phyloP scores from a whole-genome alignment of 352 stramenopile species.

The Phytophthora chlamydospora region DNA sequence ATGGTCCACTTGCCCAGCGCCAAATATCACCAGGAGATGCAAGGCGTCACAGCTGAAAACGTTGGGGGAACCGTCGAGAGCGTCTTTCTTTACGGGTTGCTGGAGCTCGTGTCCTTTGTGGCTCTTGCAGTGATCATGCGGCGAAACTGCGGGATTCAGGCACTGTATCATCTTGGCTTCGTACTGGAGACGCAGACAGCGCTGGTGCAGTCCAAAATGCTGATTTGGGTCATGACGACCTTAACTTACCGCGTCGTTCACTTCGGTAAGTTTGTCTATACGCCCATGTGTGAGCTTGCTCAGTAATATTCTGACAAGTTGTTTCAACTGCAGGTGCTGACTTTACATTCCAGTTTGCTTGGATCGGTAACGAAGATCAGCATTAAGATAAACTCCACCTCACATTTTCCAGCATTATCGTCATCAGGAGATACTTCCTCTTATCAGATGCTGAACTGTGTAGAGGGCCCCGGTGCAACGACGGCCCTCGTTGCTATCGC shows the following conservation, averaged over 20 bases:
- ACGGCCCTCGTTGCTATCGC: no score
- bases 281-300: no score
- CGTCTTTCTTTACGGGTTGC: conserved; percentile 13
- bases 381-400: no score
- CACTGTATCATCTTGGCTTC: conserved; percentile 24
- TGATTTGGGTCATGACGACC: conserved; percentile 16
- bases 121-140: conserved; percentile 1
- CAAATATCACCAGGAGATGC: conserved; percentile 28
- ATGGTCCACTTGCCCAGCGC: conserved; percentile 24
- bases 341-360: conserved; percentile 3
- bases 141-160: conserved; percentile 11
- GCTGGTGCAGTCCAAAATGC: conserved; percentile 16
- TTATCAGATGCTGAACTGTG: no score
- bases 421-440: no score
- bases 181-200: conserved; percentile 25
- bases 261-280: conserved; percentile 12
- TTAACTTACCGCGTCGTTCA: conserved; percentile 6
- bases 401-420: no score
- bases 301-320: no score
- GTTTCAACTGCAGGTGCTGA: neutral
- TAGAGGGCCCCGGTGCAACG: no score
- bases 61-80: conserved; percentile 2
- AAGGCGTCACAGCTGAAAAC: neutral
- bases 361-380: neutral
- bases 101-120: conserved; percentile 24